Evolutionary conservation across 768 basidiomycete species (phyloP), one percentile per base, ranked within the genome.

Genomic region (Aureoboletus auriporus): DNA sequence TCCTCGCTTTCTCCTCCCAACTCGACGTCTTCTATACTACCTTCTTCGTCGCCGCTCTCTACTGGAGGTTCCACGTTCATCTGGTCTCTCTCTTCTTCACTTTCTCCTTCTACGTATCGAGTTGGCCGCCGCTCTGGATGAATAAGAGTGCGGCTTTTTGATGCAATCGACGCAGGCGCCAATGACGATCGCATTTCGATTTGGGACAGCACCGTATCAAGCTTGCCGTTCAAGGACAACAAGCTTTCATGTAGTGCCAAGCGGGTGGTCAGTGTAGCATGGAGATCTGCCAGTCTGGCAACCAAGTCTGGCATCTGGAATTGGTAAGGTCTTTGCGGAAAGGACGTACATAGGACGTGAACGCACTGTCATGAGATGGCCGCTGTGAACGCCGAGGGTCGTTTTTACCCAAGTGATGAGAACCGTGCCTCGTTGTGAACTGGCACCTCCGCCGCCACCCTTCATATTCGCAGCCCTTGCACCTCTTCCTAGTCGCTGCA

Each of bases 161-260:
- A 68, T 13, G 72, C 66, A 39, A 83, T 63, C 5, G 78, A 73
- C 3, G 81, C 75, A 17, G 84, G 86, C 10, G 80, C 79, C 12
- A 75, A 71, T n/a, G 87, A 82, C 27, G 88, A 81, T 17, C 94
- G 82, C 71, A 93, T 78, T 64, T 94, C 89, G 47, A 97, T 88
- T 63, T 98, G 96, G 0, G 92, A 87, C 42, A 97, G 76, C 20
- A 96, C 90, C 74, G 93, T 89, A 62, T 97, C 95, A 27, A 98
- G 75, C 48, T 92, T 82, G 26, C 96, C 96, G 50, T 83, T 89
- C 36, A 99, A 75, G 2, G 88, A 82, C 9, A 94, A 74, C 16
- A 99, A 75, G 49, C 84, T 89, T 53, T 92, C 86, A 53, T 96
- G 89, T 39, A 97, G 71, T 23, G 84, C 75, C 30, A 96, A 71